These are phyloP conservation scores for Cyanophora paradoxa DNA, from an alignment of 78 protist species.

Conservation along the genomic window DNA sequence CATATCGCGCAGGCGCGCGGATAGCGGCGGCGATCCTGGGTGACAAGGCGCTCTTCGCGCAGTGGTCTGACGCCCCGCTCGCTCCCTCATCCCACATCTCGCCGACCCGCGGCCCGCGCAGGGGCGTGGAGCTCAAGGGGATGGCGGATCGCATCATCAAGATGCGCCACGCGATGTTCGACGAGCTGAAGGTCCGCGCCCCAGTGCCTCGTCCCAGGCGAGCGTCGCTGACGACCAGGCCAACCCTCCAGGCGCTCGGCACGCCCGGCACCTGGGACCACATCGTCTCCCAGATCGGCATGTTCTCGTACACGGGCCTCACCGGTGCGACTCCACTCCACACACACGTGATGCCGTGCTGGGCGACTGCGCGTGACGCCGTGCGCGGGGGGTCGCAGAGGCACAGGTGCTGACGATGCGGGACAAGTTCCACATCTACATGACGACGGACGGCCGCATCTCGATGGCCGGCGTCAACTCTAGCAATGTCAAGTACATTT, in stretches of 20 bases:
- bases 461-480: slow-evolving; percentile 89
- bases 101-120: no score
- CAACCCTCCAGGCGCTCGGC: no score
- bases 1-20: no score
- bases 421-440: slow-evolving; percentile 64
- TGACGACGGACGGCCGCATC: slow-evolving; percentile 90
- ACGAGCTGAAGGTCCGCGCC: slow-evolving; percentile 20
- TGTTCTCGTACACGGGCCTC: slow-evolving; percentile 94
- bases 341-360: no score
- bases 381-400: background rate
- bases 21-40: slow-evolving; percentile 70
- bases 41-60: slow-evolving; percentile 24
- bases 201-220: no score
- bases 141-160: slow-evolving; percentile 58
- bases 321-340: no score
- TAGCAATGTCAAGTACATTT: slow-evolving; percentile 69
- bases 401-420: slow-evolving; percentile 47
- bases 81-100: no score
- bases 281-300: slow-evolving; percentile 93
- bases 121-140: slow-evolving; percentile 65
- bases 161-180: slow-evolving; percentile 74
- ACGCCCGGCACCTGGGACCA: slow-evolving; percentile 84
- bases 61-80: no score
- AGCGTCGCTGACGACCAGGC: no score
- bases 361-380: background rate